Conservation (phyloP, 441 rosid species). For the Adansonia madagascariensis region DNA sequence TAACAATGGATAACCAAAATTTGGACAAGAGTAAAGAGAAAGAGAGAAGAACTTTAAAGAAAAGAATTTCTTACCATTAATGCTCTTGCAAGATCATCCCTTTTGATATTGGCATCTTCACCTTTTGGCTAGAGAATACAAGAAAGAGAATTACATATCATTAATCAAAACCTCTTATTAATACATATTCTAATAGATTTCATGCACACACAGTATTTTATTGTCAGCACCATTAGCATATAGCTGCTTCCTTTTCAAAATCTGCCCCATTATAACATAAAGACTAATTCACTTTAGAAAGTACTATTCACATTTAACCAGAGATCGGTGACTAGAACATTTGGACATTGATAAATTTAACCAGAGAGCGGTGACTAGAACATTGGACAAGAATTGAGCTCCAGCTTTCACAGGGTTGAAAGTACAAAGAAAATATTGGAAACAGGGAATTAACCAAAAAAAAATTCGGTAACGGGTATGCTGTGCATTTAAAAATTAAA, state of each 20-base stretch:
- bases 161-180: background rate
- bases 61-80: conserved; percentile 59
- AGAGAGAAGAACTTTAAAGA: background rate
- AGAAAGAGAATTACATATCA: conserved; percentile 27
- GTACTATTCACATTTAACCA: background rate
- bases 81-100: conserved; percentile 81
- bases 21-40: background rate
- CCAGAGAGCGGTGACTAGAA: background rate
- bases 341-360: background rate
- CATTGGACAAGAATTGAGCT: background rate
- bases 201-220: background rate
- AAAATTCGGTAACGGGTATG: too few relatives aligned
- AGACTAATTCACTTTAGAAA: background rate
- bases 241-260: background rate
- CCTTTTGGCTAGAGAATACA: conserved; percentile 53
- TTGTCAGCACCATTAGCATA: background rate
- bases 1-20: background rate
- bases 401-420: conserved; percentile 10
- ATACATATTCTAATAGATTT: conserved; percentile 8
- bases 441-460: background rate
- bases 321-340: background rate
- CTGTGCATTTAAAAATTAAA: conserved; percentile 4
- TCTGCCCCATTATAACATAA: conserved; percentile 6
- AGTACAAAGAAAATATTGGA: background rate
- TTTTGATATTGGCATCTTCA: conserved; percentile 56